Conservation (phyloP, 1,284 basidiomycete species). For the Cerrena zonata region DNA sequence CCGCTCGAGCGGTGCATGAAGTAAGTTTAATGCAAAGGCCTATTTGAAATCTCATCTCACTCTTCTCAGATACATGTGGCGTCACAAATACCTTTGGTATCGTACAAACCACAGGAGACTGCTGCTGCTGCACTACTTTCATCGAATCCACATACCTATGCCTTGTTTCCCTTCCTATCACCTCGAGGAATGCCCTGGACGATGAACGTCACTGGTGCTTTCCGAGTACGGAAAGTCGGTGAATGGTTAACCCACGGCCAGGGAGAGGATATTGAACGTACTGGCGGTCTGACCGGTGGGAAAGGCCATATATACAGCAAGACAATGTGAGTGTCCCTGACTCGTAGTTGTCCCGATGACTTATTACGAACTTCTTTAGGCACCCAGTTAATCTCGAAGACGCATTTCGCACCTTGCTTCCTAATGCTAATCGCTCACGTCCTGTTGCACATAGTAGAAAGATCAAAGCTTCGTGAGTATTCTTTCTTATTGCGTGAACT, state of each 20-base stretch:
- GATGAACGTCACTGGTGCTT: slow-evolving; percentile 38
- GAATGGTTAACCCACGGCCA: slow-evolving; percentile 45
- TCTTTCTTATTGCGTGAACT: no score
- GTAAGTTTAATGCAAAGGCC: slow-evolving; percentile 31
- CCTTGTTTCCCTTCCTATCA: slow-evolving; percentile 59
- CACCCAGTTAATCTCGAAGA: slow-evolving; percentile 14
- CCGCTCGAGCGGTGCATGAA: slow-evolving; percentile 45
- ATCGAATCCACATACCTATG: slow-evolving; percentile 36
- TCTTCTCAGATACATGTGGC: not conserved
- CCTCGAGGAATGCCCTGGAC: slow-evolving; percentile 45
- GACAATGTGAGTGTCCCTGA: slow-evolving; percentile 26
- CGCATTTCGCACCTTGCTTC: slow-evolving; percentile 8
- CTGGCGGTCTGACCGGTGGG: slow-evolving; percentile 33
- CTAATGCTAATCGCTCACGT: slow-evolving; percentile 1
- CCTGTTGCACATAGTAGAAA: slow-evolving; percentile 11
- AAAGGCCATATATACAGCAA: slow-evolving; percentile 29
- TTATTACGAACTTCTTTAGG: slow-evolving; percentile 7
- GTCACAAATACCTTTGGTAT: not conserved
- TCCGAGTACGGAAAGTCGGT: slow-evolving; percentile 54
- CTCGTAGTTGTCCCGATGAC: not conserved
- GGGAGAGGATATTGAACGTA: slow-evolving; percentile 30
- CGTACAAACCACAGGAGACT: slow-evolving; percentile 32
- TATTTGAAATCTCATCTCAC: not conserved
- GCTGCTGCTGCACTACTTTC: slow-evolving; percentile 13
- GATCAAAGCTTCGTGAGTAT: slow-evolving; percentile 46